A percentile compares a stretch with the other conserved stretches of the same genome.
These are phyloP conservation scores for Raphidocelis subcapitata DNA, from an alignment of 139 green algal species.

Conservation along the genomic window DNA sequence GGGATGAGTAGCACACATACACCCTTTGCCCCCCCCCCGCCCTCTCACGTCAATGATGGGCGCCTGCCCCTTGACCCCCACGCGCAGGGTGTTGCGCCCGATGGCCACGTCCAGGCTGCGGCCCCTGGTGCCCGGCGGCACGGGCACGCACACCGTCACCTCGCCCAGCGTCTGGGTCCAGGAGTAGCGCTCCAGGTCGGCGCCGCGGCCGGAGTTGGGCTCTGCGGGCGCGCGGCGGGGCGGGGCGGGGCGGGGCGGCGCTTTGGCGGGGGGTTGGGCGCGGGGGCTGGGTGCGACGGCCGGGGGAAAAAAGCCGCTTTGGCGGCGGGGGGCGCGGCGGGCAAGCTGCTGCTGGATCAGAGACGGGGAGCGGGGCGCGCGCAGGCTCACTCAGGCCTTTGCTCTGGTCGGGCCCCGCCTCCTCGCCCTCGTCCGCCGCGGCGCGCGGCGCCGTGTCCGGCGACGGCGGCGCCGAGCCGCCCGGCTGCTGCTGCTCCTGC, in stretches of 20 bases:
- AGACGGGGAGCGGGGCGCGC: no score
- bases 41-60: conserved; percentile 59
- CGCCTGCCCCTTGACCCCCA: conserved; percentile 73
- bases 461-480: not conserved
- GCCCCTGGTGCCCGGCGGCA: conserved; percentile 49
- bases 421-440: not conserved
- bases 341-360: no score
- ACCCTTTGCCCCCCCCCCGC: not conserved
- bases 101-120: conserved; percentile 67
- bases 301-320: no score
- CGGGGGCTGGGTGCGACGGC: no score
- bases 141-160: conserved; percentile 69
- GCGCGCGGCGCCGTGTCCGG: no score
- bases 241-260: not conserved
- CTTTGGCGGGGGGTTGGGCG: no score
- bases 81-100: conserved; percentile 60
- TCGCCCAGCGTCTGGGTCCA: conserved; percentile 96
- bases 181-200: conserved; percentile 78
- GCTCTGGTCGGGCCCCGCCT: conserved; percentile 7
- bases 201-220: conserved; percentile 88
- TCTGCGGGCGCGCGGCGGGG: conserved; percentile 30
- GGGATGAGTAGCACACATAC: no score
- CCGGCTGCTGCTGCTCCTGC: not conserved
- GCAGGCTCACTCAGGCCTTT: conserved; percentile 23
- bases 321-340: no score